Conservation (phyloP, 208 protist species). For the Hexamita inflata region DNA sequence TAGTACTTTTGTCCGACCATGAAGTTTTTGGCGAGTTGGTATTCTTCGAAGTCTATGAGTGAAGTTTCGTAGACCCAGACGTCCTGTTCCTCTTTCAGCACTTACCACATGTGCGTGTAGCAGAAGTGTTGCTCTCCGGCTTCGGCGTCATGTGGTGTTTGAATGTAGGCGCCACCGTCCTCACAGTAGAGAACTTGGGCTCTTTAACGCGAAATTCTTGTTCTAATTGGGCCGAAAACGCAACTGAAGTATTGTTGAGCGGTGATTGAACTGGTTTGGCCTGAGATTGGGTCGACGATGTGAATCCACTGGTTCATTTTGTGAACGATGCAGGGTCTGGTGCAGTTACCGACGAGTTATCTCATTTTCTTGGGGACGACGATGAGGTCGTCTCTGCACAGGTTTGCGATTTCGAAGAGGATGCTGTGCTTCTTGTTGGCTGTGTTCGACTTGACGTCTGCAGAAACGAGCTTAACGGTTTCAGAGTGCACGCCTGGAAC, state of each 20-base stretch:
- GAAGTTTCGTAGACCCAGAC: too few species aligned
- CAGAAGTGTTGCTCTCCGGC: too few species aligned
- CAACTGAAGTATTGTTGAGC: neutral
- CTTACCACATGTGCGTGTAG: too few species aligned
- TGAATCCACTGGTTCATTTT: neutral
- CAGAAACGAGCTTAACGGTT: constrained; percentile 9
- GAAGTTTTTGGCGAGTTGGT: too few species aligned
- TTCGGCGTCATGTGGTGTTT: too few species aligned
- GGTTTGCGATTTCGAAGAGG: neutral
- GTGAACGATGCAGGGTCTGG: neutral
- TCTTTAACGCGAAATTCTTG: too few species aligned
- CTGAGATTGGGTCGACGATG: constrained; percentile 18
- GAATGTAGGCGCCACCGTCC: too few species aligned
- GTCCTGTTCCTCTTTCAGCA: too few species aligned
- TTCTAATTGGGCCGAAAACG: neutral
- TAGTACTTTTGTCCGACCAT: too few species aligned
- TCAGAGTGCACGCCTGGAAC: constrained; percentile 3
- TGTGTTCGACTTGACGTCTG: constrained; percentile 23
- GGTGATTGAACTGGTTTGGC: neutral
- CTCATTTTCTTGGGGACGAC: neutral
- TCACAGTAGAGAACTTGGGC: too few species aligned
- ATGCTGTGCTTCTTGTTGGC: constrained; percentile 1
- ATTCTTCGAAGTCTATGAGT: too few species aligned
- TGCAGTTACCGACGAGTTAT: neutral
- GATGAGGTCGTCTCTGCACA: constrained; percentile 14